phyloP scores from a whole-genome alignment of 768 basidiomycete genomes.

The Phanerochaete sordida region DNA sequence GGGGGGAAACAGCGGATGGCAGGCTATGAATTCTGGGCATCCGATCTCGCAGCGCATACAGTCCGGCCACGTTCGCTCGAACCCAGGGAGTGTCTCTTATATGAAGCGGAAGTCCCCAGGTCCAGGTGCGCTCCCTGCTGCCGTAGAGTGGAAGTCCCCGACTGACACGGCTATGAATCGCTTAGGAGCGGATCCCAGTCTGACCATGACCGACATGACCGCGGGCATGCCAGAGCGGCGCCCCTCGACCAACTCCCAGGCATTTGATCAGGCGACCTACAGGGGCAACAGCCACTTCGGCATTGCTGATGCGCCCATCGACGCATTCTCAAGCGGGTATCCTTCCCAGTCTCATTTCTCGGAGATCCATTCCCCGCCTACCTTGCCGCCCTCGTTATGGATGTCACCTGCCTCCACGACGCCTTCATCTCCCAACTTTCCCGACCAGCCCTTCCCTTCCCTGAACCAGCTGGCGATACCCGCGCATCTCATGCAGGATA shows the following conservation, averaged over 20 bases:
- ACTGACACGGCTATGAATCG: neutral
- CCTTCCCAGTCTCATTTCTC: conserved; percentile 17
- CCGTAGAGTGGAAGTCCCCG: neutral
- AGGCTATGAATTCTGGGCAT: conserved; percentile 20
- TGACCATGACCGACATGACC: conserved; percentile 10
- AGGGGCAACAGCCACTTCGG: conserved; percentile 1
- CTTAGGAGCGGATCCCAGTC: neutral
- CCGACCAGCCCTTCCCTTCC: conserved; percentile 23
- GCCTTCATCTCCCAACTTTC: conserved; percentile 35
- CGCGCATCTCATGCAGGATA: conserved; percentile 18
- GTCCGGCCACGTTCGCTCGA: conserved; percentile 52
- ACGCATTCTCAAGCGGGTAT: conserved; percentile 15
- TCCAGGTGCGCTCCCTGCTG: conserved; percentile 35
- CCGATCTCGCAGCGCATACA: conserved; percentile 50
- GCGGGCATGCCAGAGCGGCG: conserved; percentile 14
- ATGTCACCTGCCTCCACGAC: conserved; percentile 68
- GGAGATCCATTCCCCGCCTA: conserved; percentile 34
- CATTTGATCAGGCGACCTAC: conserved; percentile 8
- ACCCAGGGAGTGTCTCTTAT: conserved; percentile 16
- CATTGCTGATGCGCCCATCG: conserved; percentile 5
- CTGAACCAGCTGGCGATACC: conserved; percentile 19
- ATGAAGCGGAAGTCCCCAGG: conserved; percentile 25
- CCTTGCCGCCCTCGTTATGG: conserved; percentile 77
- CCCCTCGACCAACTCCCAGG: conserved; percentile 17
- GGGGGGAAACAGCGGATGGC: conserved; percentile 14